Evolutionary conservation across 1,284 basidiomycete genomes (phyloP).

Genomic region (Tilletiaria anomala): DNA sequence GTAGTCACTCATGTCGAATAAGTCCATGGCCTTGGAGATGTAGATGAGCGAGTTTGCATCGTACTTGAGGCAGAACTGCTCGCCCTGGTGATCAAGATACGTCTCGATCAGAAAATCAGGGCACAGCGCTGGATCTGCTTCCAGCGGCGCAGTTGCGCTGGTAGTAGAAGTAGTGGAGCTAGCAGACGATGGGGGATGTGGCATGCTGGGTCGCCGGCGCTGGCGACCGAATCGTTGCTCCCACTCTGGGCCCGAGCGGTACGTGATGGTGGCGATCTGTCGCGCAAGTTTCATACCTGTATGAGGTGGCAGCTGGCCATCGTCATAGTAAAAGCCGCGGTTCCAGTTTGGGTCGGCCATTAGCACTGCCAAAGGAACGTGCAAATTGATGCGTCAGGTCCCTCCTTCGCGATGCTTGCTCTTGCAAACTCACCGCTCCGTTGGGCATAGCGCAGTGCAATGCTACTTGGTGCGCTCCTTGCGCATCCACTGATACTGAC

Average conservation of each 20-base stretch:
- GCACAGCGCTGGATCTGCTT: constrained; percentile 50
- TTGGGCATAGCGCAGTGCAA: constrained; percentile 92
- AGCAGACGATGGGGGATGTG: background rate
- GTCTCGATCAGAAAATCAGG: constrained; percentile 98
- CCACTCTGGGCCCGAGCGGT: constrained; percentile 97
- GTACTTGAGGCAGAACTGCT: constrained; percentile 91
- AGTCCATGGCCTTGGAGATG: constrained; percentile 89
- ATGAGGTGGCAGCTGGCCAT: constrained; percentile 66
- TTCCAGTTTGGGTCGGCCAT: constrained; percentile 99
- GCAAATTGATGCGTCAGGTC: background rate
- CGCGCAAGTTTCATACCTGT: constrained; percentile 96
- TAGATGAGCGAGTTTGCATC: constrained; percentile 98
- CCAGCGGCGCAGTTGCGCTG: constrained; percentile 6
- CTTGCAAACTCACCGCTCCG: constrained; percentile 44
- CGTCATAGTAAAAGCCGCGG: constrained; percentile 88
- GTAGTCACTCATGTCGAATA: constrained; percentile 84
- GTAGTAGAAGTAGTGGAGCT: background rate
- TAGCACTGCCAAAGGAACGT: constrained; percentile 50
- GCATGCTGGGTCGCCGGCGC: constrained; percentile 41
- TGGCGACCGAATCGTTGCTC: constrained; percentile 85
- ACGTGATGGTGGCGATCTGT: constrained; percentile 98
- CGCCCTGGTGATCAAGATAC: constrained; percentile 81
- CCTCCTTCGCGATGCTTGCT: too few species aligned
- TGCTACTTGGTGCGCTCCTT: constrained; percentile 71
- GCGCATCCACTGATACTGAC: constrained; percentile 90